Conservation (phyloP, 805 yeast species). For the Yarrowia sp. region DNA sequence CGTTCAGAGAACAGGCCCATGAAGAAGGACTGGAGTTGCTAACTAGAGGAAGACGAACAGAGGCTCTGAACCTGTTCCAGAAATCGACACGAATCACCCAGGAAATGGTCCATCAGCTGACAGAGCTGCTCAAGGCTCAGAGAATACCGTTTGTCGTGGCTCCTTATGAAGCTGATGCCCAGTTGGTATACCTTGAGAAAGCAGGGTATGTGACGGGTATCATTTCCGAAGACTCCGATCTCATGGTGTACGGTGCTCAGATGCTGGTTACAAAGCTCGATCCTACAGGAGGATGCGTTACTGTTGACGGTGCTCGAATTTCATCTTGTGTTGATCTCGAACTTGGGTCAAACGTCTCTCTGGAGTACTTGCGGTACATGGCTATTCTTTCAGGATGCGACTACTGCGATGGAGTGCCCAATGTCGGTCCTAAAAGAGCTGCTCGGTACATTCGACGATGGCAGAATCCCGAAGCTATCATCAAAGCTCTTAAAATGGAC, state of each 20-base stretch:
- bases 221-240: slow-evolving; percentile 90
- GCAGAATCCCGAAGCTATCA: slow-evolving; percentile 48
- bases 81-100: slow-evolving; percentile 87
- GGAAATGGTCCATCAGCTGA: slow-evolving; percentile 82
- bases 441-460: slow-evolving; percentile 55
- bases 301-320: slow-evolving; percentile 60
- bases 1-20: slow-evolving; percentile 57
- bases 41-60: slow-evolving; percentile 51
- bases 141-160: slow-evolving; percentile 79
- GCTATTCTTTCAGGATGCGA: slow-evolving; percentile 97
- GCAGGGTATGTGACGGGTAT: slow-evolving; percentile 76
- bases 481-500: slow-evolving; percentile 52
- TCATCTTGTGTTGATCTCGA: slow-evolving; percentile 47
- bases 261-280: slow-evolving; percentile 76
- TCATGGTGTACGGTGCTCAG: slow-evolving; percentile 81
- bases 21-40: slow-evolving; percentile 50
- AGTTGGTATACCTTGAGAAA: slow-evolving; percentile 84
- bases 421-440: slow-evolving; percentile 79
- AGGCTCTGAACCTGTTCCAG: slow-evolving; percentile 67
- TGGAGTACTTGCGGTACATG: slow-evolving; percentile 63
- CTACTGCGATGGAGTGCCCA: slow-evolving; percentile 81
- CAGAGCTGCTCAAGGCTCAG: slow-evolving; percentile 61
- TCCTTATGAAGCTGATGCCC: slow-evolving; percentile 98
- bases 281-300: slow-evolving; percentile 65
- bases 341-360: slow-evolving; percentile 48